Conservation (phyloP, 225 moss, liverwort and hornwort species). For the Sphagnum tenellum region DNA sequence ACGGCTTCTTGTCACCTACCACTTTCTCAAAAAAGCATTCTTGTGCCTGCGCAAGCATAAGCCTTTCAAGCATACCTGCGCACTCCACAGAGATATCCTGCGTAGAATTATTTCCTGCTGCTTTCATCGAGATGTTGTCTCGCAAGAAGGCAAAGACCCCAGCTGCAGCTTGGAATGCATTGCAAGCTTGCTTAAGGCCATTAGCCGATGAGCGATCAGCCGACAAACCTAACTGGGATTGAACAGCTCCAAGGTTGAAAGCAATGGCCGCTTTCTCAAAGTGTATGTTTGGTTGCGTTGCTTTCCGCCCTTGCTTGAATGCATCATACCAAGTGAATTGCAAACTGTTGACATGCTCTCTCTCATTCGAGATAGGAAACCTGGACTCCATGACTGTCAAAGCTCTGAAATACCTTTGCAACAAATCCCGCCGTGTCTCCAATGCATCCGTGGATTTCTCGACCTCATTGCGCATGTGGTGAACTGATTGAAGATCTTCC, state of each 20-base stretch:
- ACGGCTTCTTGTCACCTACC: constrained; percentile 71
- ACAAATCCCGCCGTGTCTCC: constrained; percentile 77
- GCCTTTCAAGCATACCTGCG: constrained; percentile 95
- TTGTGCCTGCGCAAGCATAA: constrained; percentile 98
- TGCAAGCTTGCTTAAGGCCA: constrained; percentile 93
- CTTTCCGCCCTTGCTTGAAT: constrained; percentile 91
- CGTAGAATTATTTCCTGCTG: constrained; percentile 70
- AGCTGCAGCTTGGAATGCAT: constrained; percentile 87
- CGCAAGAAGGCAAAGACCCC: constrained; percentile 91
- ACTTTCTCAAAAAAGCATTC: constrained; percentile 99
- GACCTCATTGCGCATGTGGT: constrained; percentile 88
- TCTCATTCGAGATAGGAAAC: constrained; percentile 94
- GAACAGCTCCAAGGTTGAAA: constrained; percentile 94
- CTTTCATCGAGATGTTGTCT: constrained; percentile 99
- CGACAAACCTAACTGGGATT: constrained; percentile 89
- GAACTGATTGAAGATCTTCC: constrained; percentile 83
- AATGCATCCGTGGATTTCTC: constrained; percentile 77
- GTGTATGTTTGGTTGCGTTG: constrained; percentile 92
- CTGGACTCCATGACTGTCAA: constrained; percentile 96
- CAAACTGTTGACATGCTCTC: constrained; percentile 85
- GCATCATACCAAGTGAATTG: constrained; percentile 97
- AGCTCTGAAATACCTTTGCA: constrained; percentile 89
- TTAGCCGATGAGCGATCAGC: constrained; percentile 70
- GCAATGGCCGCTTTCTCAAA: constrained; percentile 99
- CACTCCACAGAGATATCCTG: constrained; percentile 96